These are phyloP conservation scores for Sporopachydermia lactativora DNA, from an alignment of 805 yeast genomes.

Conservation along the genomic window DNA sequence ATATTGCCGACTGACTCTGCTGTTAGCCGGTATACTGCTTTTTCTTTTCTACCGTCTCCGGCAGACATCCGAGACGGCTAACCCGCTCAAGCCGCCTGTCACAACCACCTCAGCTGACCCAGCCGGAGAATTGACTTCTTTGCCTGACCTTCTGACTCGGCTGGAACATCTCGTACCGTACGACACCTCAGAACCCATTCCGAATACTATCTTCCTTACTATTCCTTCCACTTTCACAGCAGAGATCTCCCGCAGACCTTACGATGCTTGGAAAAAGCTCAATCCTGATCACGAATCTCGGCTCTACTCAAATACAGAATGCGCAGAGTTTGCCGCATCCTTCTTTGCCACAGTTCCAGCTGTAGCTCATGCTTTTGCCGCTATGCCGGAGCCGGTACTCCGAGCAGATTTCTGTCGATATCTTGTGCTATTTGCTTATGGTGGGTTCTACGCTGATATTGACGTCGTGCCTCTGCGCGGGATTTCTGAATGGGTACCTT, in stretches of 20 bases:
- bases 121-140: too few relatives aligned
- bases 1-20: too few relatives aligned
- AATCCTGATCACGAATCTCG: conserved; percentile 24
- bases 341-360: conserved; percentile 33
- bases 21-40: too few relatives aligned
- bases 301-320: conserved; percentile 26
- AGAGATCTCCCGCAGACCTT: conserved; percentile 20
- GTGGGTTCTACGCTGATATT: conserved; percentile 52
- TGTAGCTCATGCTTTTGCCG: conserved; percentile 33
- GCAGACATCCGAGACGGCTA: too few relatives aligned
- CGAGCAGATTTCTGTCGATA: conserved; percentile 43
- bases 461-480: conserved; percentile 44
- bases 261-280: conserved; percentile 23
- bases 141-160: not conserved
- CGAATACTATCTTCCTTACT: not conserved
- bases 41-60: too few relatives aligned
- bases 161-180: not conserved
- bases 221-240: conserved; percentile 16
- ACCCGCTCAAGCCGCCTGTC: too few relatives aligned
- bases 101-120: too few relatives aligned
- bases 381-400: conserved; percentile 35
- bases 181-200: not conserved
- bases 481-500: conserved; percentile 46
- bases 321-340: conserved; percentile 22
- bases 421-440: conserved; percentile 33